Base-by-base conservation (phyloP, 2,329 filamentous ascomycete genomes). In the Sporothrix brunneoviolacea region DNA sequence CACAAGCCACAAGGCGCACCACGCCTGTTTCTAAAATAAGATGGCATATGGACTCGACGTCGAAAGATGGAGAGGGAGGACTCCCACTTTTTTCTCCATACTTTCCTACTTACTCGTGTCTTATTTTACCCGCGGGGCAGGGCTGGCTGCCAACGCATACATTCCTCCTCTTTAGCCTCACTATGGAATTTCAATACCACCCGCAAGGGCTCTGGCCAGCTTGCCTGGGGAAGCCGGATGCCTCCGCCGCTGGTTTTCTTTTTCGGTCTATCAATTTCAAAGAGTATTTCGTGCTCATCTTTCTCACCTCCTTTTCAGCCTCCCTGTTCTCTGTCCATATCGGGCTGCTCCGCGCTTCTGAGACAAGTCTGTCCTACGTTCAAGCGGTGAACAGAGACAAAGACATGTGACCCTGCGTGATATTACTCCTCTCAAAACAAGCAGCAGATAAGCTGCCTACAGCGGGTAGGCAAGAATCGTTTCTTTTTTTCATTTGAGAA, bases 71-170 rank as follows among this genome's bases (percentile, higher is more conserved):
- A 35, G 12, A 16, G n/a, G 32, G 32, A 35, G 32, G 32, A 35
- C 32, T 35, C 32, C 32, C 32, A 15, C 32, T 13, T 35, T 35
- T 13, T 35, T 35, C 6, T 28, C 24, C 24, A 28, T 28, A 28
- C n/a, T n/a, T n/a, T n/a, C n/a, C n/a, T n/a, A n/a, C n/a, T 35
- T 15, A 35, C 6, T 16, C 5, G 24, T 28, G 10, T 28, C 24
- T 28, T 28, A 10, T 6, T 6, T 28, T 28, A 6, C 6, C 24
- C 24, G 24, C 6, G 24, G 24, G 16, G 36, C 18, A 35, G 28
- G 45, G 37, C 18, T 32, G 45, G 36, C 16, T 48, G 45, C 45
- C 45, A 48, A 41, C 45, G 28, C 45, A 48, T 41, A 41, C 37
- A 40, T 48, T 12, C 27, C 32, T 16, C 21, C 27, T 19, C 36